Base-by-base conservation (phyloP, 257 asterid genomes). In the Solanum ossicruentum region DNA sequence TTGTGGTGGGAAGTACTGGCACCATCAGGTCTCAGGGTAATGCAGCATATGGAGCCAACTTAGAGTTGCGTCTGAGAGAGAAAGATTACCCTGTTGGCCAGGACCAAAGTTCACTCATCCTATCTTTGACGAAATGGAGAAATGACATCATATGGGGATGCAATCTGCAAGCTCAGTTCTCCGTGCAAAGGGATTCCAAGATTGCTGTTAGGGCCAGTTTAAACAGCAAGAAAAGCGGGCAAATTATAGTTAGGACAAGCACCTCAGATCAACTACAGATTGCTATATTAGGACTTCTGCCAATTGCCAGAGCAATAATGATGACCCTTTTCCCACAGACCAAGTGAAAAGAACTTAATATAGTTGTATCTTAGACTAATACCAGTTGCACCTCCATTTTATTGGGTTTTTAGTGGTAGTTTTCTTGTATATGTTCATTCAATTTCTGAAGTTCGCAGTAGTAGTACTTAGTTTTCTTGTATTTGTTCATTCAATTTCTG, bases 261-360 rank as follows among this genome's bases (percentile, higher is more conserved):
- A 86, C 91, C 51, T 92, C 91, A n/a, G 95, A 92, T 83, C 92
- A 89, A 57, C 91, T 88, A 55, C 93, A 86, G 32, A 81, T 94
- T 80, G 91, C 91, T 52, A 84, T 90, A 56, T 18, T 94, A 63
- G 93, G 91, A 32, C 69, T 93, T 28, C 86, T 92, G 69, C 95
- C 93, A 8, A 58, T 90, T 63, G 93, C 90, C 72, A 88, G 77
- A 83, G 88, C 92, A 51, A 82, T 90, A 16, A 85, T 86, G 80
- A 77, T 84, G 87, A 81, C 67, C 36, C 5, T 89, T 39, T 89
- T 88, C 61, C 45, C 88, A 17, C 85, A 45, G 80, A 78, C 85
- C 85, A 32, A 71, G 72, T 54, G 85, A 86, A 77, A 88, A 81
- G 55, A 66, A 47, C 11, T 73, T 21, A 15, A 32, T 3, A 15